Conservation (phyloP, 2,329 filamentous ascomycete genomes). For the Botryotinia calthae region DNA sequence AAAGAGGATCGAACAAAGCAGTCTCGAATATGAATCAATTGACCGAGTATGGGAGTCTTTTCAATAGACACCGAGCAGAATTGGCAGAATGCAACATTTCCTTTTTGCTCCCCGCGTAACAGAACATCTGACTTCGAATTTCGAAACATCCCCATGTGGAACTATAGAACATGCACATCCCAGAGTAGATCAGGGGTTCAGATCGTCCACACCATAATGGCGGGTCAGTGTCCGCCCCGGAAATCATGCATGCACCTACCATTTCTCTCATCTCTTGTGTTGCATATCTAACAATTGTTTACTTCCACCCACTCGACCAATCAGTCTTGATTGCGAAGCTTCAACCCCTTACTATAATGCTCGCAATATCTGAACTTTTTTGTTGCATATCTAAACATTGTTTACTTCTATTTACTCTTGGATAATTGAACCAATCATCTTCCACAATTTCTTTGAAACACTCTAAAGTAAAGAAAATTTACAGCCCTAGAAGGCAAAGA, state of each 20-base stretch:
- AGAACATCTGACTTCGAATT: not conserved
- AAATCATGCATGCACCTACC: not conserved
- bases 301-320: not conserved
- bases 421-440: not conserved
- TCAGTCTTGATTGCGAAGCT: not conserved
- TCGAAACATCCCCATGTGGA: no score
- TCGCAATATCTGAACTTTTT: not conserved
- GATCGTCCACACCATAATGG: not conserved
- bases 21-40: not conserved
- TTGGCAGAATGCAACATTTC: not conserved
- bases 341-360: not conserved
- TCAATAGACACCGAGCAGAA: not conserved
- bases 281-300: not conserved
- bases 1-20: not conserved
- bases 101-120: not conserved
- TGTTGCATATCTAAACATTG: conserved; percentile 8
- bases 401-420: conserved; percentile 1
- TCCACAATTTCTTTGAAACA: not conserved
- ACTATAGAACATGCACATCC: not conserved
- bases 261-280: not conserved
- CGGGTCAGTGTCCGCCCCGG: not conserved
- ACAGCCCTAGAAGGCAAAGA: not conserved
- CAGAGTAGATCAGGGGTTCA: not conserved
- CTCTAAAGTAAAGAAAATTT: not conserved
- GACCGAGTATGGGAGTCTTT: not conserved